These are phyloP conservation scores for Ogataea trehaloabstinens DNA, from an alignment of 805 yeast genomes.

Conservation along the genomic window DNA sequence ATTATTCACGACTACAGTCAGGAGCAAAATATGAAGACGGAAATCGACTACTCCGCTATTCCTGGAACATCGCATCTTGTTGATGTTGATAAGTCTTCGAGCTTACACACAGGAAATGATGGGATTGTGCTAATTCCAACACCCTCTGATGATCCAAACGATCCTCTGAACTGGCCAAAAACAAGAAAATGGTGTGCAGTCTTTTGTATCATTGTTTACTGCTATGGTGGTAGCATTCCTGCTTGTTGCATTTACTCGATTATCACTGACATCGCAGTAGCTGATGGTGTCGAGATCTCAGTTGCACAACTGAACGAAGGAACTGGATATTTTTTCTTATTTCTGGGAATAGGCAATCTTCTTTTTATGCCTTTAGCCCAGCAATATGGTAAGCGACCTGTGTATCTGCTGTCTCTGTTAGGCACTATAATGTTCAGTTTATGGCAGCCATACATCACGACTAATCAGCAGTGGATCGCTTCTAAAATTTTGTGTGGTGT, in stretches of 20 bases:
- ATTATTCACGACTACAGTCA: too few relatives aligned
- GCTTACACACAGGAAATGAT: conserved; percentile 22
- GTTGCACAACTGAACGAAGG: conserved; percentile 35
- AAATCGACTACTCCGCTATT: conserved; percentile 10
- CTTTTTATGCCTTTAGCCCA: conserved; percentile 37
- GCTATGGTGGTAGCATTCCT: conserved; percentile 27
- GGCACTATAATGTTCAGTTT: conserved; percentile 30
- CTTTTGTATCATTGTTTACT: conserved; percentile 41
- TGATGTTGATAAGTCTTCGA: conserved; percentile 8
- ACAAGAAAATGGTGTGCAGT: conserved; percentile 46
- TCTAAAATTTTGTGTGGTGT: conserved; percentile 31
- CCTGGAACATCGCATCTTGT: conserved; percentile 17
- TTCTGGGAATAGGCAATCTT: conserved; percentile 40
- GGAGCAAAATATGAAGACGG: too few relatives aligned
- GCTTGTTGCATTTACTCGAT: conserved; percentile 27
- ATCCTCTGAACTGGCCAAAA: conserved; percentile 63
- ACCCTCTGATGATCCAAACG: conserved; percentile 67
- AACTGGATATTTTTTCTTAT: conserved; percentile 40
- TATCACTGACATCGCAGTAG: conserved; percentile 21
- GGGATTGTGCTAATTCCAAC: conserved; percentile 56
- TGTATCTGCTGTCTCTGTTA: conserved; percentile 32
- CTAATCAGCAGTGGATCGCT: conserved; percentile 33
- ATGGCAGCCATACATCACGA: conserved; percentile 34
- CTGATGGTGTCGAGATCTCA: conserved; percentile 19
- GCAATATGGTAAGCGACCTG: conserved; percentile 39